Evolutionary conservation across 371 early-diverging fungal genomes (phyloP), one percentile per base, ranked within the genome.

Genomic region (Apophysomyces ossiformis): DNA sequence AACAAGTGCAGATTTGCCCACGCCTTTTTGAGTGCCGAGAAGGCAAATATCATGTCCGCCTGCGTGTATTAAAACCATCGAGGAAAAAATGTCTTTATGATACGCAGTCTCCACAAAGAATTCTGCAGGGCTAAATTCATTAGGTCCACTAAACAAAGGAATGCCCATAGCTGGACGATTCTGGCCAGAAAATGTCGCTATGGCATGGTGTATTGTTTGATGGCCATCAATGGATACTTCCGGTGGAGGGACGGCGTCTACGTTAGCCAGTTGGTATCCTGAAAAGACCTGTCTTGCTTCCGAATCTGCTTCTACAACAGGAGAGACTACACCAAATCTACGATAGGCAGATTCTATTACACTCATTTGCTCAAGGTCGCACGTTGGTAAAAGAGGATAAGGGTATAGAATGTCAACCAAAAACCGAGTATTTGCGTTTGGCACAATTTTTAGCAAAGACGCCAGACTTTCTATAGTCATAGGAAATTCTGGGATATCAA

Each of bases 51-150:
- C 92, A 9, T 75, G 75, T 6, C 85, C 86, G 21, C 85, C 78
- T 15, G 90, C 78, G 71, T 93, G 93, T 0, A 88, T 77, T 21
- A 90, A 72, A 4, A 91, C 76, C 89, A 94, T 88, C 15, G 85
- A 79, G 26, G 86, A 79, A 26, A 90, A 73, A 1, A 92, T 78
- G 11, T 81, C 74, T 59, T 77, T 71, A 66, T 92, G 89, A 60
- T 92, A 92, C 5, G 88, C 80, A 0, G 94, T 92, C 64, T 87
- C 86, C 1, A 93, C 87, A 75, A 90, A 93, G 70, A 77, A 85
- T 57, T 85, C 83, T 1, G 85, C 84, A 2, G 79, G 83, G 57
- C 81, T 75, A 45, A 85, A 80, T 2, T 70, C 73, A 39, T 79
- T 76, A 15, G 81, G 73, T 11, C 92, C 90, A 71, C 85, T 78